Conservation (phyloP, 73 alveolate genomes). For the Paramecium sonneborni region DNA sequence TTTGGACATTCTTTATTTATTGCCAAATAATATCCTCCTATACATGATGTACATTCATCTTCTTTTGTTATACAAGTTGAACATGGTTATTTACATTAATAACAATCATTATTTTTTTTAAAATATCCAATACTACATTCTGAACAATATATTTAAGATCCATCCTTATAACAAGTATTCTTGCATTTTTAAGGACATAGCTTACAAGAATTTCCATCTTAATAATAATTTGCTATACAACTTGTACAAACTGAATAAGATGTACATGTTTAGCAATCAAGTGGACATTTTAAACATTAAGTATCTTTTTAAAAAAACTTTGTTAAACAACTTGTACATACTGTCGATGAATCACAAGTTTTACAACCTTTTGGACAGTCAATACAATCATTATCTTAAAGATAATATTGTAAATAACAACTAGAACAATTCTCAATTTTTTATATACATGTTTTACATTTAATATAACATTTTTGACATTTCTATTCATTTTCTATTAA, state of each 20-base stretch:
- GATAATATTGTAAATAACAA: not conserved
- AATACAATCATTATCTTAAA: not conserved
- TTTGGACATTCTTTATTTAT: not conserved
- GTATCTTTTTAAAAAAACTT: not conserved
- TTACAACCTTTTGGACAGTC: not conserved
- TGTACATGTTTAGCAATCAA: not conserved
- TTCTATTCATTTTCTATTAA: not conserved
- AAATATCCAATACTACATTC: not conserved
- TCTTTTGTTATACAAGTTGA: not conserved
- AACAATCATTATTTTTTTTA: not conserved
- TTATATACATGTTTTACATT: not conserved
- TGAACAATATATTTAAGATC: not conserved
- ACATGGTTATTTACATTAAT: not conserved
- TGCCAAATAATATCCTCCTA: constrained; percentile 22
- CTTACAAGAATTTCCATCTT: not conserved
- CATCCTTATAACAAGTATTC: not conserved
- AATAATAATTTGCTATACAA: not conserved
- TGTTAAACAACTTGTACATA: not conserved
- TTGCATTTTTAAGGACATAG: not conserved
- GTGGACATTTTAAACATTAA: not conserved
- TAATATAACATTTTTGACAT: not conserved
- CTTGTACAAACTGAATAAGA: not conserved
- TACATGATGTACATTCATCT: constrained; percentile 20
- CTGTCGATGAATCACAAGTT: not conserved
- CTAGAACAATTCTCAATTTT: not conserved